Evolutionary conservation across 768 basidiomycete species (phyloP), one percentile per base, ranked within the genome.

Genomic region (Auricularia heimuer): DNA sequence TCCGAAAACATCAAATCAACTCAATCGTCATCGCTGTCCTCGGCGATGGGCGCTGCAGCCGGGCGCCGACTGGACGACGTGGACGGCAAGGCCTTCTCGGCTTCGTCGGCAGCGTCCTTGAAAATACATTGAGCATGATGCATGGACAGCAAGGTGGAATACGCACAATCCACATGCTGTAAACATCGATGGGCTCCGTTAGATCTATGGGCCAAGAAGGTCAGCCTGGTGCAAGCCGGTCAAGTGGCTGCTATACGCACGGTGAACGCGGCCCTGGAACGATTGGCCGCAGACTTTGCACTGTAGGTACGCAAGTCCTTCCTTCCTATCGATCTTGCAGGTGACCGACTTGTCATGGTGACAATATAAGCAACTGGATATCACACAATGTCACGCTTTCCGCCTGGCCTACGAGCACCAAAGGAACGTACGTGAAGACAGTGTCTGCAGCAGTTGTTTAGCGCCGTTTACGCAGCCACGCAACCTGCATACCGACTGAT

Each of bases 331-430:
- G 63, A 94, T 77, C 70, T 90, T 82, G 42, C 94, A 90, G 14
- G 87, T 89, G 61, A 94, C 90, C 24, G 92, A 90, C 73, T 89
- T 90, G 74, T 94, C 90, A 73, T 94, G 92, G 76, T 94, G 87
- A 73, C 92, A 94, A 75, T 91, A 94, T 14, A 94, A 77, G 74
- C 92, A 94, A 34, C 92, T 94, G 74, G 35, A 64, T 34, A 33
- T 34, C 56, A 33, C 33, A 34, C 33, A 35, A 10, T 62, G 37
- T 68, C 51, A 54, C 14, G 62, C 39, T 61, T 51, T 45, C 45
- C 47, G 29, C 29, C 29, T 29, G 29, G 29, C 29, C 29, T 29
- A 58, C 36, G 63, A 64, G 44, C 65, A 39, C 33, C 66, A 36
- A 44, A 63, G 21, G 10, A 36, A 42, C 56, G n/a, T 62, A 63